Evolutionary conservation across 1,284 basidiomycete genomes (phyloP), one percentile per base, ranked within the genome.

Genomic region (Austroboletus rostrupii): DNA sequence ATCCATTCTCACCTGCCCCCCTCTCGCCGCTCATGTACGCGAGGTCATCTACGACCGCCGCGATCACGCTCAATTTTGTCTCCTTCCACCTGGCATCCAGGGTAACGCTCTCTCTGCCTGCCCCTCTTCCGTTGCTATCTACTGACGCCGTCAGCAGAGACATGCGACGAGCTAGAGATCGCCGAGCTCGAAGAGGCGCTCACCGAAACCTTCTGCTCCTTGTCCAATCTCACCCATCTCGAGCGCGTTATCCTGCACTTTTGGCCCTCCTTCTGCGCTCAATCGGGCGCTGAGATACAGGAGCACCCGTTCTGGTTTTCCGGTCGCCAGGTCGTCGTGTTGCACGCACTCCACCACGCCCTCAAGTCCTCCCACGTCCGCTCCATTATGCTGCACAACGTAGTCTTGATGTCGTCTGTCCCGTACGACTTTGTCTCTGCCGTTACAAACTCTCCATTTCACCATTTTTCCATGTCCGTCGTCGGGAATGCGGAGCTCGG

Each of bases 291-390:
- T 6, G 64, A 69, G 32, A 35, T 64, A 12, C 58, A 48, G n/a
- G 67, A 66, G 11, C 57, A 64, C 16, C 67, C 64, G 3, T 66
- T 56, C 32, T 66, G 67, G 64, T 66, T 68, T 37, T 52, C 66
- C 36, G 57, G 53, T 43, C 66, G 67, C 33, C 64, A 66, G 46
- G 32, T 62, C 28, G 31, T 52, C 1, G 50, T 69, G 2, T 35
- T 65, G 29, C 56, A 68, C 16, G 61, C 66, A 0, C 42, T 60
- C 5, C 57, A 69, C 19, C 21, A 56, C 41, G 53, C 55, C 14
- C 53, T 68, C n/a, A 50, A 56, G 29, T 58, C 55, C 0, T 64
- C 53, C 8, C 23, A 8, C 50, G 46, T 69, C 20, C 50, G 49
- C 11, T 65, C 64, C 1, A 54, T 69, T 33, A 32, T 47, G 3